Evolutionary conservation across 1,284 basidiomycete species (phyloP).

Genomic region (Neonothopanus nambi): DNA sequence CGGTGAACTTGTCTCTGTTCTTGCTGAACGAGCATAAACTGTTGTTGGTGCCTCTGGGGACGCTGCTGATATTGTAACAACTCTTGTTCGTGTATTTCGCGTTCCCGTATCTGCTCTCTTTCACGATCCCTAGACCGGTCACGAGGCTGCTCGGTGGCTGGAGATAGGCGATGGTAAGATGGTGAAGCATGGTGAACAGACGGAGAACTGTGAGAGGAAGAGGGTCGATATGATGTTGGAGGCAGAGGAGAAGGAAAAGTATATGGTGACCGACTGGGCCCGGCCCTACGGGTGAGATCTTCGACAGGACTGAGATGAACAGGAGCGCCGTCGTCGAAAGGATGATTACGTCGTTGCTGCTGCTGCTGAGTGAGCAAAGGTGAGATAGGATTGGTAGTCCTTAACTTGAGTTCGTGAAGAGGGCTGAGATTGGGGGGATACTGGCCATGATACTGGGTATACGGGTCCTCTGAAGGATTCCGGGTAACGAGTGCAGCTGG

Average conservation of each 20-base stretch:
- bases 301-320: no score
- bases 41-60: slow-evolving; percentile 10
- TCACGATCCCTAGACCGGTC: background rate
- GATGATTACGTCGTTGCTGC: slow-evolving; percentile 5
- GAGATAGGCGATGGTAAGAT: slow-evolving; percentile 1
- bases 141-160: slow-evolving; percentile 6
- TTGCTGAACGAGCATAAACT: background rate
- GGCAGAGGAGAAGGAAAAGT: slow-evolving; percentile 15
- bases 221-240: slow-evolving; percentile 15
- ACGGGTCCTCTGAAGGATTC: no score
- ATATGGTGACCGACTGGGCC: no score
- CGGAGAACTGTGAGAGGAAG: slow-evolving; percentile 43
- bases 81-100: background rate
- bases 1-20: slow-evolving; percentile 14
- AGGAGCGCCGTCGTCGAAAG: no score
- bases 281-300: no score
- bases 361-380: slow-evolving; percentile 11
- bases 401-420: no score
- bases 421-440: no score
- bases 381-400: no score
- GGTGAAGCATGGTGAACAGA: slow-evolving; percentile 45
- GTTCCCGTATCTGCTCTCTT: background rate
- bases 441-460: no score
- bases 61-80: background rate
- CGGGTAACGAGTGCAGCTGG: slow-evolving; percentile 7